Evolutionary conservation across 2,329 filamentous ascomycete species (phyloP), one percentile per base, ranked within the genome.

Genomic region (Monilinia vaccinii-corymbosi): DNA sequence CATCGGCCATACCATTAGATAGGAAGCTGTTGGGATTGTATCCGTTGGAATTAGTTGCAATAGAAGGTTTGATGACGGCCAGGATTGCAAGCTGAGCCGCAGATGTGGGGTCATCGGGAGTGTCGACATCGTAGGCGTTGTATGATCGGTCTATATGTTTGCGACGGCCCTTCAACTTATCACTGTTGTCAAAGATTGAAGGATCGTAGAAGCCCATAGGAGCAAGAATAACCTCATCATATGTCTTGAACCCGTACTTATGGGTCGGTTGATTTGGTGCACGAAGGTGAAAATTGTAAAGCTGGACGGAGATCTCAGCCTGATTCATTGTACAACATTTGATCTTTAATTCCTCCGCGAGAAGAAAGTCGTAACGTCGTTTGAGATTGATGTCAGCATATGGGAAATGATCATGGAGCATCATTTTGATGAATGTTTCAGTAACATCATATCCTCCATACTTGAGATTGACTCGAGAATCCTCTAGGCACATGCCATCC

Each of bases 231-330:
- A 95, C 88, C 73, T 97, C 94, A 67, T 99, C 94, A 70, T 97
- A 99, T 0, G 89, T 92, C 78, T 97, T 97, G 80, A 97, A 97
- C 45, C 86, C 84, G 74, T 96, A 97, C 74, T 96, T 97, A 64
- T 86, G 83, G 1, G 94, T 99, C 56, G 94, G 87, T 71, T 96
- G 86, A 57, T 91, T 91, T 1, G 89, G 87, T 11, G 89, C 89
- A 32, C 94, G 87, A 18, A 99, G 82, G 73, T 97, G 91, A 71
- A 97, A 97, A 68, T 95, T 87, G 75, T 84, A 90, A 4, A 90
- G 80, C 74, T 96, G 90, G 5, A 96, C 91, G 14, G 88, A 92
- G 58, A 99, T 89, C 63, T 93, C 89, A 10, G 86, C 86, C 72
- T 97, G 92, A 31, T 89, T 88, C 83, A 97, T 87, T 3, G 91